These are phyloP conservation scores for Starmerella ratchasimensis DNA, from an alignment of 805 yeast species.

Conservation along the genomic window DNA sequence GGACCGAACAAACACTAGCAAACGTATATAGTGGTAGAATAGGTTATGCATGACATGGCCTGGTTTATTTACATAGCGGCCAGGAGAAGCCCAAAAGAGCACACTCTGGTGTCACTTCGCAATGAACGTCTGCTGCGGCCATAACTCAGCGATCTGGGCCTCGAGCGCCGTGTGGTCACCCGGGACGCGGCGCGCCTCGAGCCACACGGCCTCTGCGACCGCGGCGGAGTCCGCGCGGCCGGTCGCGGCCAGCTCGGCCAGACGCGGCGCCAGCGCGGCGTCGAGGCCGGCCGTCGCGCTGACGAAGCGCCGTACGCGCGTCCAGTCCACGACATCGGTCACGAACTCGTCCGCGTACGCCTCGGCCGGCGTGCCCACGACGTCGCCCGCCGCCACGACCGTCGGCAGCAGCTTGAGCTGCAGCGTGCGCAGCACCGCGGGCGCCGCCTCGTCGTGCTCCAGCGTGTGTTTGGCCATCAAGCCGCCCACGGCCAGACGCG, in stretches of 20 bases:
- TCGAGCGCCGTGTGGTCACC: slow-evolving; percentile 11
- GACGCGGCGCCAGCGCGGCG: slow-evolving; percentile 4
- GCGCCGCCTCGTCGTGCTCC: slow-evolving; percentile 29
- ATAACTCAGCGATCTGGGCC: slow-evolving; percentile 8
- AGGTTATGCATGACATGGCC: too few relatives aligned
- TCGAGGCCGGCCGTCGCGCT: slow-evolving; percentile 15
- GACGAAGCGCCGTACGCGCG: slow-evolving; percentile 16
- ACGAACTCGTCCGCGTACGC: slow-evolving; percentile 21
- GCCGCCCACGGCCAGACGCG: slow-evolving; percentile 25
- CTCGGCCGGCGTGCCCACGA: slow-evolving; percentile 15
- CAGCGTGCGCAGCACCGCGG: slow-evolving; percentile 32
- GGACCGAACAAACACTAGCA: too few relatives aligned
- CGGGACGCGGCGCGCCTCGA: slow-evolving; percentile 8
- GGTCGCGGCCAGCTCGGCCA: slow-evolving; percentile 1
- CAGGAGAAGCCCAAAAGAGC: too few relatives aligned
- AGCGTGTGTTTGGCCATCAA: slow-evolving; percentile 26
- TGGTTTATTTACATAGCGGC: too few relatives aligned
- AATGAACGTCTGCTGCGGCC: slow-evolving; percentile 11
- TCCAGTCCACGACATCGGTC: slow-evolving; percentile 21
- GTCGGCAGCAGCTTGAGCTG: slow-evolving; percentile 22
- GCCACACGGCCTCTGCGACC: slow-evolving; percentile 7
- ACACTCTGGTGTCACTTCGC: too few relatives aligned
- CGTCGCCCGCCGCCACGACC: slow-evolving; percentile 19
- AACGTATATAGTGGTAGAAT: too few relatives aligned
- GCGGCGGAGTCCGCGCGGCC: slow-evolving; percentile 1